Evolutionary conservation across 352 stramenopile genomes (phyloP).

Genomic region (Peronospora destructor): DNA sequence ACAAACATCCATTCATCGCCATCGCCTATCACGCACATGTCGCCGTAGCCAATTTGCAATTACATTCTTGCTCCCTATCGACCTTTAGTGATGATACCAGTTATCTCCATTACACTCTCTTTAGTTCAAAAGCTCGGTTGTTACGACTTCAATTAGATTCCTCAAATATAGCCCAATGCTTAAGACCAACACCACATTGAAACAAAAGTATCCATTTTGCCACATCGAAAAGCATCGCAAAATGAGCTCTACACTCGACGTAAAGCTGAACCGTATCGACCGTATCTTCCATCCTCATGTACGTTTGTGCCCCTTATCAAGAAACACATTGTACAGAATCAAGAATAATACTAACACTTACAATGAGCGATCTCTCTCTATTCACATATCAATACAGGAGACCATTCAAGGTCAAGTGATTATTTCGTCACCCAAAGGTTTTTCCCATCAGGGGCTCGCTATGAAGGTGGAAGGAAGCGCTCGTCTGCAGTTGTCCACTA

Average conservation of each 20-base stretch:
- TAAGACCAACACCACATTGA: background rate
- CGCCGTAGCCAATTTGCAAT: background rate
- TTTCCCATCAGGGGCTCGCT: conserved; percentile 71
- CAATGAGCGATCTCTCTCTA: background rate
- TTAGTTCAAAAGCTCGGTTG: too few species aligned
- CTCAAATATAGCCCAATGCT: too few species aligned
- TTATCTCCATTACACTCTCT: too few species aligned
- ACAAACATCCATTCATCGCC: background rate
- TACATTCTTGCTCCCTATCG: too few species aligned
- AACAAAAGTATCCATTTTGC: background rate
- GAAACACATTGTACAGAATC: too few species aligned
- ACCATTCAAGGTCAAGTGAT: conserved; percentile 80
- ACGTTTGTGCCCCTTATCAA: conserved; percentile 1
- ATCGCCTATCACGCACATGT: background rate
- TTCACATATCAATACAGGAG: conserved; percentile 36
- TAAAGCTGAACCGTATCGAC: conserved; percentile 81
- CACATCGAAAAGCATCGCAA: background rate
- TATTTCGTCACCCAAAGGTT: conserved; percentile 79
- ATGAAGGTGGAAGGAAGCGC: conserved; percentile 83
- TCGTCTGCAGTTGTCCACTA: conserved; percentile 74
- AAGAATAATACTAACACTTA: too few species aligned
- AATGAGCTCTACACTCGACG: conserved; percentile 79
- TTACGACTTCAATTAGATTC: too few species aligned
- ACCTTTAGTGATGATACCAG: too few species aligned
- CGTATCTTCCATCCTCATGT: conserved; percentile 83